Evolutionary conservation across 2,329 filamentous ascomycete genomes (phyloP), one percentile per base, ranked within the genome.

Genomic region (Ophiobolus disseminans): DNA sequence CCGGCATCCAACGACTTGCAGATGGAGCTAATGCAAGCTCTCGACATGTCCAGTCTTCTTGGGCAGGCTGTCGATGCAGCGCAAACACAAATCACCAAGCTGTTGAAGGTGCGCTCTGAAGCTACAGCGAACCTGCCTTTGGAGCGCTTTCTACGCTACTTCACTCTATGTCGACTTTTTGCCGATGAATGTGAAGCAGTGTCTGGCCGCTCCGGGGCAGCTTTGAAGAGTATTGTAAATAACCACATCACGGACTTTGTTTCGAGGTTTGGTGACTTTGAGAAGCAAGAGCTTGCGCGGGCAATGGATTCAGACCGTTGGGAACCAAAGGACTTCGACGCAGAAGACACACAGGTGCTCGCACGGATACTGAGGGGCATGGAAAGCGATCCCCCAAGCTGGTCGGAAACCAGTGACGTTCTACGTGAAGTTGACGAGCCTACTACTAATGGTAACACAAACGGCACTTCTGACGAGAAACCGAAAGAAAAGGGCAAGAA

Each of bases 161-260:
- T 93, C 62, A 90, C 84, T 1, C 80, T 95, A 25, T 94, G 93
- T 63, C 78, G 91, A 6, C 83, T 91, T 46, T 94, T 95, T 70
- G 88, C 89, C 37, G 91, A 91, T 53, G 90, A 95, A 69, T 94
- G 90, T 65, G 90, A 95, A 72, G 87, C 89, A 13, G 86, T 94
- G 16, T 93, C 89, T 17, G 90, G 90, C 0, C 83, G 89, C 47
- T 89, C 89, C 50, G 89, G 90, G 7, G 87, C 86, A 2, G 79
- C 86, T 1, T 76, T 95, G 5, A 93, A 93, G 73, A 89, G 83
- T 14, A 83, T 91, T 23, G 88, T 95, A 50, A 92, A 93, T 59
- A 82, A 81, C 22, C 90, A 95, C 57, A 93, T 95, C 69, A 88
- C 85, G 60, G 88, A 90, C 11, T 94, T 91, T 67, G 86, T 93